Evolutionary conservation across 139 green algal species (phyloP), one percentile per base, ranked within the genome.

Genomic region (Picochlorum sp.): DNA sequence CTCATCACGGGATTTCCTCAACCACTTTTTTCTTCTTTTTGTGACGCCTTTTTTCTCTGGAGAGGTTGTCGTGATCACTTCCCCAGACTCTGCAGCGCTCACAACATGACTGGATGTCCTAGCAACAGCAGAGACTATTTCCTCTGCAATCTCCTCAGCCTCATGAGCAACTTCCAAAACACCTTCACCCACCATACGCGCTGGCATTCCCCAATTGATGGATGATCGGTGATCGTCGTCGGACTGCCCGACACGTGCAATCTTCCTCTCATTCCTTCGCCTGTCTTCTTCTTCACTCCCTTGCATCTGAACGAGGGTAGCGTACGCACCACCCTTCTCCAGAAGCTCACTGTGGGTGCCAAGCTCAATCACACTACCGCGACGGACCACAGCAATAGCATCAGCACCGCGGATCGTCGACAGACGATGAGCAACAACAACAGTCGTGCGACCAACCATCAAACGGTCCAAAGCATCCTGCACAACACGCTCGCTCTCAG

Each of bases 281-380:
- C 21, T 31, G 20, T 65, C 58, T 18, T 56, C 23, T 9, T 26
- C 58, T 8, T 26, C 7, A n/a, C 30, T 38, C 73, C 77, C 70
- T 72, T 92, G 84, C 66, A 91, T 68, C 51, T 80, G 69, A 3
- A 89, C 79, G 38, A 95, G 78, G 4, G 68, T 77, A 4, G 76
- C 69, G 67, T 90, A 92, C 6, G 72, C 62, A 6, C 84, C 82
- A 1, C 57, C 9, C 34, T 60, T 24, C 4, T 10, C 47, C 30
- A 91, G 67, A 28, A 94, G 78, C 63, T 84, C 60, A 7, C 68
- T 21, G 67, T 94, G 84, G 4, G 55, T 81, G 56, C 86, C 88
- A 52, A 76, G 65, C 63, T 85, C 87, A 50, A 82, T 75, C 13
- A 92, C 64, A 62, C 70, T 31, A 0, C 72, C 81, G 1, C 68